A percentile compares a stretch with the other conserved stretches of the same genome.
Evolutionary conservation across 345 rosid species (phyloP).

Genomic region (Durio zibethinus): DNA sequence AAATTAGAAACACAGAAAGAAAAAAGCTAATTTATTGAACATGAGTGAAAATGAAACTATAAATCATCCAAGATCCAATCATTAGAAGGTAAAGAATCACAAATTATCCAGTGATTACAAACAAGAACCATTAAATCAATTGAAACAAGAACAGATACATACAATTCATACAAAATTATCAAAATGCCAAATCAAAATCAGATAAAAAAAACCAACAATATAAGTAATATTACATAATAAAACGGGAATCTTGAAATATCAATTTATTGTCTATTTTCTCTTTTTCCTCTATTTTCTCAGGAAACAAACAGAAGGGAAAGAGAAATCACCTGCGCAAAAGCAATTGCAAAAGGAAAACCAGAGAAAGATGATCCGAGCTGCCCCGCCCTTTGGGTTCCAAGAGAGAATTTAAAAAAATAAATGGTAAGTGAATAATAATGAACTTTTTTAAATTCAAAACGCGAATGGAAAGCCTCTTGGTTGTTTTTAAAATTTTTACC

Average conservation of each 20-base stretch:
- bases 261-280: neutral
- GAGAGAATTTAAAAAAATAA: neutral
- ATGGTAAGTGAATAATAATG: neutral
- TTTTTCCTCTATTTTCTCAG: neutral
- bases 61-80: neutral
- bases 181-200: neutral
- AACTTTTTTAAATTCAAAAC: conserved; percentile 13
- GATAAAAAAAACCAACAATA: neutral
- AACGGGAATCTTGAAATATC: neutral
- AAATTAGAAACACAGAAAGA: neutral
- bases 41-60: neutral
- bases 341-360: neutral
- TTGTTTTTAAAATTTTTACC: neutral
- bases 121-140: neutral
- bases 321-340: neutral
- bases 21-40: neutral
- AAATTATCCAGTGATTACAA: neutral
- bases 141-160: neutral
- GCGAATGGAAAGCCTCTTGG: neutral
- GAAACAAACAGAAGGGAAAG: neutral
- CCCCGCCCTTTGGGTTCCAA: neutral
- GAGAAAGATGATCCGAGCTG: neutral
- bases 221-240: neutral
- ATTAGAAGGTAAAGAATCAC: neutral
- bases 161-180: neutral